A percentile compares a stretch with the other conserved stretches of the same genome.
Evolutionary conservation across 1,139 yeast species (phyloP).

Genomic region (Pichia sp.): DNA sequence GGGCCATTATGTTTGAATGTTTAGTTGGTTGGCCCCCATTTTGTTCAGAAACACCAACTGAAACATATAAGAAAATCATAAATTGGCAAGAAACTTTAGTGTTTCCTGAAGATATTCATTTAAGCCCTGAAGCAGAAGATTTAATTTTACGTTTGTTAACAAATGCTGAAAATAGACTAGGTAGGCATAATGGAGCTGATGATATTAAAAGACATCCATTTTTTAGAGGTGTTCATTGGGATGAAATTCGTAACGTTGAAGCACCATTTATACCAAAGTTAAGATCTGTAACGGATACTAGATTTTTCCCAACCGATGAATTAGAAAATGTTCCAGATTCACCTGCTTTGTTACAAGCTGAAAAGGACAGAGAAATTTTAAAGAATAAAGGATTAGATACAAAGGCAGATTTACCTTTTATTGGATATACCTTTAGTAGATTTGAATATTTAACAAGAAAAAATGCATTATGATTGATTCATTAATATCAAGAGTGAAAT

Average conservation of each 20-base stretch:
- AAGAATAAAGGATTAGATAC: constrained; percentile 34
- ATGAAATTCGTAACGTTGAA: constrained; percentile 80
- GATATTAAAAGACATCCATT: constrained; percentile 92
- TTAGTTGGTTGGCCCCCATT: constrained; percentile 99
- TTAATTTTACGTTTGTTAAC: constrained; percentile 78
- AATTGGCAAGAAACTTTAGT: constrained; percentile 92
- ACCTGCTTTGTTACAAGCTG: constrained; percentile 76
- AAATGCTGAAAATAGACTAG: constrained; percentile 77
- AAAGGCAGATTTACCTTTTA: constrained; percentile 89
- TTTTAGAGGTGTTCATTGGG: constrained; percentile 96
- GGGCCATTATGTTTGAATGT: constrained; percentile 98
- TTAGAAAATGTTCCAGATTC: constrained; percentile 91
- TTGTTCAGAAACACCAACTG: constrained; percentile 98
- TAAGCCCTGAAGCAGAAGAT: constrained; percentile 92
- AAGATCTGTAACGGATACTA: constrained; percentile 86
- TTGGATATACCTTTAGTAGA: constrained; percentile 92
- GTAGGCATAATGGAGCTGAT: constrained; percentile 88
- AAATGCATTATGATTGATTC: constrained; percentile 43
- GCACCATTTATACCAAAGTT: constrained; percentile 91
- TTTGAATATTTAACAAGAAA: constrained; percentile 87
- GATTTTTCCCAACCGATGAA: constrained; percentile 98
- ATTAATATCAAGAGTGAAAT: not conserved
- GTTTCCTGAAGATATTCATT: constrained; percentile 93
- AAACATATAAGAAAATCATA: constrained; percentile 88
- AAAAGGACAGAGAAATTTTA: constrained; percentile 45